These are phyloP conservation scores for Penicillium coprophilum DNA, from an alignment of 495 filamentous ascomycete species.

Conservation along the genomic window DNA sequence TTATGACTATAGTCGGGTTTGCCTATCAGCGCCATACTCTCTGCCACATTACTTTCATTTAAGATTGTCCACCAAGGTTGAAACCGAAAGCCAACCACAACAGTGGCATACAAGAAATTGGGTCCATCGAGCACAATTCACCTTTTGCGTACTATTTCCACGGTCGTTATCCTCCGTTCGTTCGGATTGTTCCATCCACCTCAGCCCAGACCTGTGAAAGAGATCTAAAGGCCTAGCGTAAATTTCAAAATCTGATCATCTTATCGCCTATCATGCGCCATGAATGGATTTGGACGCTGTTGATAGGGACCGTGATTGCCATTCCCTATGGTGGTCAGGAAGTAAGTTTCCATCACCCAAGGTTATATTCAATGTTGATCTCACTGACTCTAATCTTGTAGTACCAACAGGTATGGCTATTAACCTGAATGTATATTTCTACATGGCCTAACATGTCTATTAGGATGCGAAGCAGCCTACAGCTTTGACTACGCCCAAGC, in stretches of 20 bases:
- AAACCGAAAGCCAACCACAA: no score
- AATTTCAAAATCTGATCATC: not conserved
- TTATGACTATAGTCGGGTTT: not conserved
- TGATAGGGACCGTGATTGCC: conserved; percentile 7
- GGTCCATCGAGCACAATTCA: no score
- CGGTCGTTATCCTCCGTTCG: no score
- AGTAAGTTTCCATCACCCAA: conserved; percentile 1
- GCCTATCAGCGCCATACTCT: not conserved
- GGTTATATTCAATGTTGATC: not conserved
- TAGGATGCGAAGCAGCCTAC: conserved; percentile 4
- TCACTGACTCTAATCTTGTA: not conserved
- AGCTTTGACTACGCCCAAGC: conserved; percentile 4
- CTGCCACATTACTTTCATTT: no score
- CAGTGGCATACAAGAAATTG: no score
- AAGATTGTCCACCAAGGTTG: no score
- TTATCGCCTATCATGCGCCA: conserved; percentile 12
- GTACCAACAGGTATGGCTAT: not conserved
- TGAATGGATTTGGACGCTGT: conserved; percentile 6
- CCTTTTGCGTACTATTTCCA: no score
- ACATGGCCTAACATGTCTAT: not conserved
- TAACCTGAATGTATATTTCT: not conserved
- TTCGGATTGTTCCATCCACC: not conserved
- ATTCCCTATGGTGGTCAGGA: conserved; percentile 12
- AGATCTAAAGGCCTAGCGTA: not conserved
- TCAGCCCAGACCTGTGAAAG: not conserved